Percentiles rank a stretch among this genome's conserved stretches.
These are phyloP conservation scores for Fusarium foetens DNA, from an alignment of 2,329 filamentous ascomycete genomes.

Conservation along the genomic window DNA sequence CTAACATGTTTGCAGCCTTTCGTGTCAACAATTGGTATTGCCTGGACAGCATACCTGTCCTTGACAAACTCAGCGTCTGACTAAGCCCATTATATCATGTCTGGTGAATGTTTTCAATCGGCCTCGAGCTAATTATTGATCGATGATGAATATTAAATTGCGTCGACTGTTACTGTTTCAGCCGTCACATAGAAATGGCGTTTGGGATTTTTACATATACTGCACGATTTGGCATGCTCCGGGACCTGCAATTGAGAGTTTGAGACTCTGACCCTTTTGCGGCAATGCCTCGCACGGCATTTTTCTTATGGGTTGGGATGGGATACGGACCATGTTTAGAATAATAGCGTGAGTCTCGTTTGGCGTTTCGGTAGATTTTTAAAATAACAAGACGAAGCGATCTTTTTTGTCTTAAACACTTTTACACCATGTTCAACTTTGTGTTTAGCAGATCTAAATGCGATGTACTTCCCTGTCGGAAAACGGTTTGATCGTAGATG, in stretches of 20 bases:
- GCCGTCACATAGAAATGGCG: constrained; percentile 15
- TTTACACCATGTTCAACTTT: neutral
- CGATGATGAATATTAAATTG: neutral
- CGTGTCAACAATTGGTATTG: constrained; percentile 93
- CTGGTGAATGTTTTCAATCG: neutral
- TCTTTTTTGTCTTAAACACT: neutral
- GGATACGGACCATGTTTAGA: constrained; percentile 8
- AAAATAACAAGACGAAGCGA: neutral
- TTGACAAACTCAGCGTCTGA: constrained; percentile 89
- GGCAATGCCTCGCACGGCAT: neutral
- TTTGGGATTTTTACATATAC: neutral
- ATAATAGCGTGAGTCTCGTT: constrained; percentile 17
- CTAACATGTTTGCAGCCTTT: constrained; percentile 74
- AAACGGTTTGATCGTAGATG: neutral
- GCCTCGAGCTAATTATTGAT: neutral
- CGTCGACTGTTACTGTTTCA: neutral
- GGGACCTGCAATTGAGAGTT: neutral
- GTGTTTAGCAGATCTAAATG: neutral
- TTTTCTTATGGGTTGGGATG: neutral
- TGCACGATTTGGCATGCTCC: neutral
- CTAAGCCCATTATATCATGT: constrained; percentile 9
- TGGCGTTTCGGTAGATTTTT: constrained; percentile 17
- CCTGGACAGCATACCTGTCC: constrained; percentile 97
- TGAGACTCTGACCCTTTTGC: neutral
- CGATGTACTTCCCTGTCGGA: too few species aligned